Evolutionary conservation across 345 rosid genomes (phyloP).

Genomic region (Cochlearia excelsa): DNA sequence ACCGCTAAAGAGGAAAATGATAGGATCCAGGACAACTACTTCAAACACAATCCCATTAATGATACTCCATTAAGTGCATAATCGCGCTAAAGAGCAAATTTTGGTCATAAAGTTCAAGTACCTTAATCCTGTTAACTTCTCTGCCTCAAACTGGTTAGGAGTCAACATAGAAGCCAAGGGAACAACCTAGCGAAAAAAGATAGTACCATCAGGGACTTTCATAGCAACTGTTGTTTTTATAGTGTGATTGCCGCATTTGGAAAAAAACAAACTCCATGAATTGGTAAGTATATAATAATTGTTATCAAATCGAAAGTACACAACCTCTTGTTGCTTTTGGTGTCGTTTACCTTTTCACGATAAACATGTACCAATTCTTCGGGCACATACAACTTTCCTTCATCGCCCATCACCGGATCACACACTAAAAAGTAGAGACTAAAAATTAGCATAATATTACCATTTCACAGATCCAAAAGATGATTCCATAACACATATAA

Average conservation of each 20-base stretch:
- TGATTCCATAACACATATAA: not conserved
- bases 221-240: slow-evolving; percentile 6
- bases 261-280: not conserved
- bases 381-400: slow-evolving; percentile 96
- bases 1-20: slow-evolving; percentile 9
- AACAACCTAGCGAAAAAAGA: slow-evolving; percentile 58
- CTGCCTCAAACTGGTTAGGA: slow-evolving; percentile 99
- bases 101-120: slow-evolving; percentile 24
- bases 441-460: slow-evolving; percentile 7
- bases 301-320: not conserved
- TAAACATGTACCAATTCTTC: slow-evolving; percentile 76
- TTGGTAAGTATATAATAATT: too few relatives aligned
- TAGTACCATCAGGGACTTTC: slow-evolving; percentile 8
- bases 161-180: slow-evolving; percentile 99
- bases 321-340: not conserved
- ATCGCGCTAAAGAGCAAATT: slow-evolving; percentile 1
- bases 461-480: slow-evolving; percentile 4
- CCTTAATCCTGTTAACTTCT: slow-evolving; percentile 81
- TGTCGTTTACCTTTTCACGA: slow-evolving; percentile 67
- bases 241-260: not conserved
- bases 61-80: not conserved
- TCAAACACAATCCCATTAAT: not conserved
- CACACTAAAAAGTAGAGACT: slow-evolving; percentile 57
- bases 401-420: slow-evolving; percentile 99
- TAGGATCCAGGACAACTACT: slow-evolving; percentile 3